Base-by-base conservation (phyloP, 1,284 basidiomycete genomes). In the Melampsora americana region DNA sequence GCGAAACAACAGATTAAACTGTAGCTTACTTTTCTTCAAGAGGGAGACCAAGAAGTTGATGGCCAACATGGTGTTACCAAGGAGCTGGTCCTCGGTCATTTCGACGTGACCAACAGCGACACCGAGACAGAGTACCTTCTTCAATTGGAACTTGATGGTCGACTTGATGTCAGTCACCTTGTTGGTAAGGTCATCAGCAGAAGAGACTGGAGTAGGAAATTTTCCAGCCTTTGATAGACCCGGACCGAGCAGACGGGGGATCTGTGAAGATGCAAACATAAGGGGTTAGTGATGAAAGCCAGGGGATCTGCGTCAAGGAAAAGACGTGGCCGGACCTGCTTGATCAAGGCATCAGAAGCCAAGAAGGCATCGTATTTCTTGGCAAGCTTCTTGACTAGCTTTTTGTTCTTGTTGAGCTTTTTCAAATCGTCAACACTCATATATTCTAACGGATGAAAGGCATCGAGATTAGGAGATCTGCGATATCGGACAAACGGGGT, bases 321-420 rank as follows among this genome's bases (percentile, higher is more conserved):
- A 14, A 46, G 35, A n/a, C 5, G 4, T 39, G 28, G 12, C 2
- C 69, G 28, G 26, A 73, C 70, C 87, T 98, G 95, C 89, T 97
- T 99, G 89, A 99, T 98, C 81, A 99, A 88, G 79, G 93, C 87
- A 85, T 99, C 96, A 79, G 96, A 99, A 67, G 96, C 90, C 80
- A 99, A 87, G 90, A 99, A 99, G 80, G 95, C 94, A 83, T 99
- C 95, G 87, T 98, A 95, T 86, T 98, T 98, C 88, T 98, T 97
- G 80, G 95, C 95, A 81, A 99, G 92, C 88, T 95, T 99, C 89
- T 99, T 99, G 84, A 99, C 95, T 80, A 99, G 92, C 88, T 99
- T 99, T 89, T 99, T 99, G 90, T 99, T 99, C 88, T 96, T 96
- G 90, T 96, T 97, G 81, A 97, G 89, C 86, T 99, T 99, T 87